Evolutionary conservation across 129 eudicot species (phyloP), one percentile per base, ranked within the genome.

Genomic region (Tagetes patula): DNA sequence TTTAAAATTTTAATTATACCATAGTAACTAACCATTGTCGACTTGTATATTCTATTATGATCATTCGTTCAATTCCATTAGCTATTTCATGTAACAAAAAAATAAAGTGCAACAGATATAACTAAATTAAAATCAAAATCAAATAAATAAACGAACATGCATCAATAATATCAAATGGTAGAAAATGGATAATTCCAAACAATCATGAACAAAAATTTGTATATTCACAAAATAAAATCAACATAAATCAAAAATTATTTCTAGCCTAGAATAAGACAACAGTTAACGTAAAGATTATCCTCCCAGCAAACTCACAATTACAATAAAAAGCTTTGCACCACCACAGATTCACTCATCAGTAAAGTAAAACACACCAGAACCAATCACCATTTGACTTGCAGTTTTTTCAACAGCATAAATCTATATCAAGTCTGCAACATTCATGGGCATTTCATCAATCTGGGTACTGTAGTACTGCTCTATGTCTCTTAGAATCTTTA

Each of bases 401-500:
- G 30, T 30, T 36, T 39, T 55, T 38, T 1, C 20, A 11, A 38
- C 67, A 2, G 59, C 12, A n/a, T 20, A 20, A 20, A 20, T 38
- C 76, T 74, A 93, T 70, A 93, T 93, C 75, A 93, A 77, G 72
- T 93, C 98, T 5, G 95, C 96, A 70, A 93, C 95, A 60, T 93
- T 93, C 98, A 93, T 87, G 3, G 98, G 98, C 96, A 89, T 87
- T 75, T 93, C 98, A 81, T 89, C 96, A 1, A 93, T 93, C 85
- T 93, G 98, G 43, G 98, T 93, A 67, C 98, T 93, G 89, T 93
- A 93, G 75, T 93, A 93, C 72, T 93, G 98, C 83, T 93, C 98
- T 34, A 93, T 93, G 81, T 93, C 96, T 84, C 98, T 87, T 20
- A 93, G 64, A 46, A 93, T 89, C 75, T 87, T 93, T 73, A 93